Conservation (phyloP, 352 stramenopile species). For the Blastocystis sp. region DNA sequence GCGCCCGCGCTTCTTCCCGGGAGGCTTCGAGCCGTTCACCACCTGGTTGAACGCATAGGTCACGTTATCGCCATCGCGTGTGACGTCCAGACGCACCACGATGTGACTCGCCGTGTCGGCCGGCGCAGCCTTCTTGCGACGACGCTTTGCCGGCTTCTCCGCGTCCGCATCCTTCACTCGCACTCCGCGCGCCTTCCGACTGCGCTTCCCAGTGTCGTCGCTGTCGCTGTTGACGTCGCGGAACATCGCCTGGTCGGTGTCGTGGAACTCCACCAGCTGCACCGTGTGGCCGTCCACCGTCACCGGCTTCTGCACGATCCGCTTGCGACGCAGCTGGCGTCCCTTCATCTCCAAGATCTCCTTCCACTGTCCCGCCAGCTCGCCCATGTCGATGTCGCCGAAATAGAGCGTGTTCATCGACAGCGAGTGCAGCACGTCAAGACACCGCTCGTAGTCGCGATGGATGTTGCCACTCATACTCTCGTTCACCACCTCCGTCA, state of each 20-base stretch:
- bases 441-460: constrained; percentile 10
- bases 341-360: constrained; percentile 52
- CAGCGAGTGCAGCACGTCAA: constrained; percentile 47
- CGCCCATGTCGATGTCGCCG: constrained; percentile 6
- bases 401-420: constrained; percentile 38
- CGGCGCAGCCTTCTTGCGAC: not conserved
- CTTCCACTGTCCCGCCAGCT: constrained; percentile 29
- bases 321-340: constrained; percentile 33
- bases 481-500: constrained; percentile 71
- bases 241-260: not conserved
- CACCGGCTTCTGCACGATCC: not conserved
- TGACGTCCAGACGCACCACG: not conserved
- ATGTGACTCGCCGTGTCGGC: not conserved
- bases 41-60: constrained; percentile 2
- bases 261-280: constrained; percentile 13
- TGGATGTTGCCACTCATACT: constrained; percentile 66
- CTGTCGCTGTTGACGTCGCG: constrained; percentile 7
- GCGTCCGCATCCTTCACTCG: not conserved
- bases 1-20: constrained; percentile 15
- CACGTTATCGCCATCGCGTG: not conserved
- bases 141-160: constrained; percentile 22
- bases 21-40: not conserved
- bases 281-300: constrained; percentile 37
- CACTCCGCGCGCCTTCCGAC: not conserved
- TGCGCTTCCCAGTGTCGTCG: not conserved